A percentile compares a stretch with the other conserved stretches of the same genome.
phyloP scores from a whole-genome alignment of 306 rosid genomes.

The Vigna trinervia region DNA sequence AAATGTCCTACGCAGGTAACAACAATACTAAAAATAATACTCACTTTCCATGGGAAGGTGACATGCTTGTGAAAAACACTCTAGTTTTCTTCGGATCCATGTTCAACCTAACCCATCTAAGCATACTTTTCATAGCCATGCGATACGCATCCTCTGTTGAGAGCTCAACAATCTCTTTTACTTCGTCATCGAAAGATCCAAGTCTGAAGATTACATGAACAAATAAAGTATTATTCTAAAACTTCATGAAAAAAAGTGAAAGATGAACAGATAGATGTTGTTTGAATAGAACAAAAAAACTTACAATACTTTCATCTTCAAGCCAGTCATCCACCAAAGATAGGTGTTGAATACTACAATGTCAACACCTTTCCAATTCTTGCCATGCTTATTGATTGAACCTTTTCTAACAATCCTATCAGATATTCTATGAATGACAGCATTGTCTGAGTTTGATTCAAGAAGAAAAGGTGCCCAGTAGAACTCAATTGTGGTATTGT shows the following conservation, averaged over 20 bases:
- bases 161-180: slow-evolving; percentile 67
- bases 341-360: slow-evolving; percentile 87
- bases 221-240: neutral
- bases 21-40: neutral
- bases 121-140: slow-evolving; percentile 92
- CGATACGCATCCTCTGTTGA: slow-evolving; percentile 90
- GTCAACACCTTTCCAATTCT: slow-evolving; percentile 86
- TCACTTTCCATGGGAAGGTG: slow-evolving; percentile 91
- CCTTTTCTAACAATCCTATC: slow-evolving; percentile 89
- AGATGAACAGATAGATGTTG: neutral
- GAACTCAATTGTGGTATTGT: slow-evolving; percentile 96
- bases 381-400: slow-evolving; percentile 86
- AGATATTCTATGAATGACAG: slow-evolving; percentile 73
- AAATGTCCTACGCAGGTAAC: neutral
- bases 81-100: slow-evolving; percentile 87
- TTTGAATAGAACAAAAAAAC: slow-evolving; percentile 11
- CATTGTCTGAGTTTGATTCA: slow-evolving; percentile 85
- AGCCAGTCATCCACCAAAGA: slow-evolving; percentile 98
- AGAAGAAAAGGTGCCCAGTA: slow-evolving; percentile 99
- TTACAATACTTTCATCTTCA: slow-evolving; percentile 82
- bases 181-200: slow-evolving; percentile 86
- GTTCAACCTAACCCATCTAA: slow-evolving; percentile 87
- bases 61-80: slow-evolving; percentile 99
- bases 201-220: slow-evolving; percentile 51
- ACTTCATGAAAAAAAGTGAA: neutral